Evolutionary conservation across 2,329 filamentous ascomycete species (phyloP).

Genomic region (Pezicula radicicola): DNA sequence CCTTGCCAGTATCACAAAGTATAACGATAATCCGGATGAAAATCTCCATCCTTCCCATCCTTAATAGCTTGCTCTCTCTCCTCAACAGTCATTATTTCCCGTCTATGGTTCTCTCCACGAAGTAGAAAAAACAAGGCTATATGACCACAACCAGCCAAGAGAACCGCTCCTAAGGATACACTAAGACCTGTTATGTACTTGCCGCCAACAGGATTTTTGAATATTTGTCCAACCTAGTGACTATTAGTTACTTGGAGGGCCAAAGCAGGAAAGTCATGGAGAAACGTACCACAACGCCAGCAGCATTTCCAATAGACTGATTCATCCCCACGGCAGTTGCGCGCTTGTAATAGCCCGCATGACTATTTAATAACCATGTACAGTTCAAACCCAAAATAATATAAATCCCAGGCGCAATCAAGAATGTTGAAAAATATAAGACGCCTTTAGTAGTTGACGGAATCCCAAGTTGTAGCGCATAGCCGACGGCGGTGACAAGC

Average conservation of each 20-base stretch:
- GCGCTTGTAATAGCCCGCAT: slow-evolving; percentile 42
- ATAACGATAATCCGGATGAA: slow-evolving; percentile 20
- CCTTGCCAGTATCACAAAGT: no score
- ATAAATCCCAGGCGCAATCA: slow-evolving; percentile 45
- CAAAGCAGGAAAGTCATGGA: background rate
- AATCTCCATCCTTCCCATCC: slow-evolving; percentile 19
- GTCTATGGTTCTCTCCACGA: slow-evolving; percentile 14
- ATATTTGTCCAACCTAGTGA: slow-evolving; percentile 7
- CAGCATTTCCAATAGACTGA: slow-evolving; percentile 42
- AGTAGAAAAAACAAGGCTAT: slow-evolving; percentile 16
- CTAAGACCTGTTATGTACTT: slow-evolving; percentile 22
- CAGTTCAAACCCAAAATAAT: slow-evolving; percentile 42
- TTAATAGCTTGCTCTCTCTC: slow-evolving; percentile 17
- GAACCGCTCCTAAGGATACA: slow-evolving; percentile 17
- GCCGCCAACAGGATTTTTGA: slow-evolving; percentile 12
- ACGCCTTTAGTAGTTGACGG: slow-evolving; percentile 2
- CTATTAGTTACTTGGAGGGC: background rate
- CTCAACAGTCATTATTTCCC: slow-evolving; percentile 17
- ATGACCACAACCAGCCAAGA: slow-evolving; percentile 18
- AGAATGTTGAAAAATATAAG: slow-evolving; percentile 46
- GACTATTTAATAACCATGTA: slow-evolving; percentile 45
- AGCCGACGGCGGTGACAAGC: slow-evolving; percentile 6
- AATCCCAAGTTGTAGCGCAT: slow-evolving; percentile 3
- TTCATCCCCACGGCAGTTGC: slow-evolving; percentile 44
- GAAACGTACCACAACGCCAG: slow-evolving; percentile 36